Evolutionary conservation across 495 filamentous ascomycete genomes (phyloP), one percentile per base, ranked within the genome.

Genomic region (Aspergillus hancockii): DNA sequence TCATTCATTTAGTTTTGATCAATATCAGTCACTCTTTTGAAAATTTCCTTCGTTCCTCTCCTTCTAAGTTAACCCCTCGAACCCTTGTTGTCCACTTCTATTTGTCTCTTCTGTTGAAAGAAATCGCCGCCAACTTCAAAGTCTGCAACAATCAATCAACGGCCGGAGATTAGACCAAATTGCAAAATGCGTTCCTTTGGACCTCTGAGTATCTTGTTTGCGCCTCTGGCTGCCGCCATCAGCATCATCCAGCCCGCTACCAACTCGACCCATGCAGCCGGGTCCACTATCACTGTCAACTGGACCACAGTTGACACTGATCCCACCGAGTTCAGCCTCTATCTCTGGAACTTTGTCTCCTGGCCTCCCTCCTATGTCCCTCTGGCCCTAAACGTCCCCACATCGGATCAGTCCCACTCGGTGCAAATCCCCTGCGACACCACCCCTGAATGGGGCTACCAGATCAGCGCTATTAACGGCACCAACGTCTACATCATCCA

Each of bases 401-500:
- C 73, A 3, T 49, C 65, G 6, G 63, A 67, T 13, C 68, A 68
- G 46, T 57, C 61, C 54, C 21, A 58, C 62, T 50, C 67, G 32
- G 75, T 79, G 56, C 67, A 69, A 2, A 69, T 81, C 23, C 77
- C 77, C 22, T 79, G 78, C 67, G 64, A 68, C 52, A 67, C 73
- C 38, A 63, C 67, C 52, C 68, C 62, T 36, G 73, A 70, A 45
- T 78, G 65, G 57, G 77, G 77, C 23, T 79, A 69, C 66, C 77
- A 79, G 62, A 72, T 79, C 71, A 79, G 75, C 62, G 74, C 69
- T 58, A 78, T 79, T 65, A 79, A 79, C 69, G 78, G 76, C 62
- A 75, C 76, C 61, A 80, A 80, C 63, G 68, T 74, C 65, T 80
- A 75, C 59, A 71, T 79, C 53, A 78, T 80, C 67, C 74, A 80